A percentile compares a stretch with the other conserved stretches of the same genome.
These are phyloP conservation scores for Penicillium fimorum DNA, from an alignment of 495 filamentous ascomycete genomes.

Conservation along the genomic window DNA sequence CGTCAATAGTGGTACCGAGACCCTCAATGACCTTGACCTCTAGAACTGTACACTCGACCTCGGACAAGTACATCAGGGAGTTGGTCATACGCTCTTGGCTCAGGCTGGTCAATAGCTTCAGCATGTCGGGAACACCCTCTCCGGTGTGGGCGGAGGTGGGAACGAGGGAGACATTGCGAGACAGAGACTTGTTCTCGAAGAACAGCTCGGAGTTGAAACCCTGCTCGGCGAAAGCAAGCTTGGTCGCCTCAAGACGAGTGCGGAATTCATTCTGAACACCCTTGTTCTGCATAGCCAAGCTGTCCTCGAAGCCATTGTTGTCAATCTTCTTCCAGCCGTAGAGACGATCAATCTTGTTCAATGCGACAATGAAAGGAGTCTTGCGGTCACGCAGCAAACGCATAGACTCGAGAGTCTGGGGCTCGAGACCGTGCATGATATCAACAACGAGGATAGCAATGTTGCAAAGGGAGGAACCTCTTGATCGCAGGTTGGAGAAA, in stretches of 20 bases:
- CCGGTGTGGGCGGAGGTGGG: constrained; percentile 97
- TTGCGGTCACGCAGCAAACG: constrained; percentile 85
- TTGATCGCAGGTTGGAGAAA: constrained; percentile 94
- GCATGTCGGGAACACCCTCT: constrained; percentile 98
- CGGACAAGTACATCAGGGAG: constrained; percentile 95
- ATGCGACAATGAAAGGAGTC: constrained; percentile 96
- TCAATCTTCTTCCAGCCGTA: constrained; percentile 97
- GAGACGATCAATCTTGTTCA: constrained; percentile 99
- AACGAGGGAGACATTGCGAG: constrained; percentile 87
- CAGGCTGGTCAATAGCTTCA: constrained; percentile 87
- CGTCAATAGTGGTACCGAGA: constrained; percentile 97
- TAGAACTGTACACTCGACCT: constrained; percentile 95
- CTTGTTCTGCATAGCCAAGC: constrained; percentile 85
- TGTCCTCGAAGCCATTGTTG: constrained; percentile 97
- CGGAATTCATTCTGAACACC: constrained; percentile 93
- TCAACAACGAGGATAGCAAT: constrained; percentile 99
- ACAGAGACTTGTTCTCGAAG: constrained; percentile 97
- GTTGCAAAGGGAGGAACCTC: constrained; percentile 97
- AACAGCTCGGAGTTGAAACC: constrained; percentile 97
- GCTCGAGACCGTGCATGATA: constrained; percentile 99
- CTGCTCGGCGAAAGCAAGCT: constrained; percentile 90
- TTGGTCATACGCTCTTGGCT: constrained; percentile 98
- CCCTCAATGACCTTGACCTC: constrained; percentile 99
- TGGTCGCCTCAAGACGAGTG: constrained; percentile 85
- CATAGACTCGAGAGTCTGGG: constrained; percentile 98